A percentile compares a stretch with the other conserved stretches of the same genome.
Evolutionary conservation across 2,329 filamentous ascomycete genomes (phyloP).

Genomic region (Scorias spongiosa): DNA sequence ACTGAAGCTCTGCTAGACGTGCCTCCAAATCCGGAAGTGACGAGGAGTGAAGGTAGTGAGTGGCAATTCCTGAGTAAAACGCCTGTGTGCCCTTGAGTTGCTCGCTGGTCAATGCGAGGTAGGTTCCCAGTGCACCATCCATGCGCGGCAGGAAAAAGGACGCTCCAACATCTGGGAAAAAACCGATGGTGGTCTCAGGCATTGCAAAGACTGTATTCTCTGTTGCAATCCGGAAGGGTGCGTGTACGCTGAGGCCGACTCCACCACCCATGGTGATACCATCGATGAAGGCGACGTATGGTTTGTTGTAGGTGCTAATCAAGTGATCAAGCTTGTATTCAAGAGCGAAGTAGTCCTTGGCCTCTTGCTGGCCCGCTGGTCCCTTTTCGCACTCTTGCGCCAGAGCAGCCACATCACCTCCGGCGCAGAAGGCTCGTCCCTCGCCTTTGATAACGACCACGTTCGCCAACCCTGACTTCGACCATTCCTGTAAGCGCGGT

Average conservation of each 20-base stretch:
- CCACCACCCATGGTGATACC: constrained; percentile 97
- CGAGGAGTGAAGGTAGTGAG: constrained; percentile 90
- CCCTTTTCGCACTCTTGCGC: constrained; percentile 58
- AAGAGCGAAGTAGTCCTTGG: constrained; percentile 73
- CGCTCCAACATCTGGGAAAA: constrained; percentile 95
- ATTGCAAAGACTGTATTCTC: constrained; percentile 94
- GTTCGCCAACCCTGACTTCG: constrained; percentile 86
- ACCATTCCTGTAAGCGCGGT: constrained; percentile 80
- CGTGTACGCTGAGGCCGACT: constrained; percentile 85
- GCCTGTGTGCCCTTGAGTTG: constrained; percentile 67
- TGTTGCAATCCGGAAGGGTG: constrained; percentile 90
- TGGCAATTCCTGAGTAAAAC: constrained; percentile 69
- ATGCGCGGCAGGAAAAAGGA: constrained; percentile 91
- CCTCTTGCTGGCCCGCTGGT: constrained; percentile 54
- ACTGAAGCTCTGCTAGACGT: constrained; percentile 76
- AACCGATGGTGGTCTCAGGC: constrained; percentile 96
- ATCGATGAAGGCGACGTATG: constrained; percentile 91
- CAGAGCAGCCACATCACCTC: constrained; percentile 74
- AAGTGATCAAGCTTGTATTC: constrained; percentile 96
- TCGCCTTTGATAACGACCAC: constrained; percentile 83
- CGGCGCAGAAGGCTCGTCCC: constrained; percentile 79
- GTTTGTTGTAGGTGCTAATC: constrained; percentile 86
- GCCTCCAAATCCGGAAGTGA: constrained; percentile 66
- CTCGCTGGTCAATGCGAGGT: constrained; percentile 83
- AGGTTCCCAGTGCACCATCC: constrained; percentile 75